Percentiles rank a stretch among this genome's conserved stretches.
These are phyloP conservation scores for Porpolomopsis calyptriformis DNA, from an alignment of 768 basidiomycete genomes.

Conservation along the genomic window DNA sequence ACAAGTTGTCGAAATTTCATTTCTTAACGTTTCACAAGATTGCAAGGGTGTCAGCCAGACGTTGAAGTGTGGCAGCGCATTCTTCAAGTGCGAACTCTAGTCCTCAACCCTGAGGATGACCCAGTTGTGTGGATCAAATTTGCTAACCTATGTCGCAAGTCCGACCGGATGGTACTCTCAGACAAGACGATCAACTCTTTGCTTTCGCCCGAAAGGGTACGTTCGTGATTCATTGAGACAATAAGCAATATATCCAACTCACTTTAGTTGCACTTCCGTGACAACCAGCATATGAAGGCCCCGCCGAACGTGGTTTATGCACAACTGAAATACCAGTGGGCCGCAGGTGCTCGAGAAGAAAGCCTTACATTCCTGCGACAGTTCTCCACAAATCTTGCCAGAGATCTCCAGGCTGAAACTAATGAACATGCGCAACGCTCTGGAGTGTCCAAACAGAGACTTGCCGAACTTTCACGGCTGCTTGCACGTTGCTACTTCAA, in stretches of 20 bases:
- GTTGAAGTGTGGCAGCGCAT: constrained; percentile 99
- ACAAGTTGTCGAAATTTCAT: not conserved
- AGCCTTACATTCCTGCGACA: constrained; percentile 74
- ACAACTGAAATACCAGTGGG: constrained; percentile 94
- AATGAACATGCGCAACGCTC: constrained; percentile 41
- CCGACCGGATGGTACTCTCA: constrained; percentile 85
- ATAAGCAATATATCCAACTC: not conserved
- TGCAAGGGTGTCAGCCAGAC: constrained; percentile 94
- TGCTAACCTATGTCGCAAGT: constrained; percentile 93
- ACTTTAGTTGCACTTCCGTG: constrained; percentile 33
- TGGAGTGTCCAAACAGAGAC: constrained; percentile 46
- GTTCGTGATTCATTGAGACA: constrained; percentile 10
- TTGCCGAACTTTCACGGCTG: constrained; percentile 62
- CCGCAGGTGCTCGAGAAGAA: constrained; percentile 64
- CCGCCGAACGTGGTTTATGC: constrained; percentile 96
- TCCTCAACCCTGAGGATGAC: constrained; percentile 87
- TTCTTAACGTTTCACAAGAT: constrained; percentile 28
- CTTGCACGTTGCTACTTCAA: constrained; percentile 97
- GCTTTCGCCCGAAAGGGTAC: constrained; percentile 60
- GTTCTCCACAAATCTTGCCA: constrained; percentile 66
- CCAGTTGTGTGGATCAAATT: constrained; percentile 99
- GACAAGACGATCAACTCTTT: constrained; percentile 95
- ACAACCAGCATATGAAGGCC: constrained; percentile 55
- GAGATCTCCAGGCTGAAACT: constrained; percentile 59
- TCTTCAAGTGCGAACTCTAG: constrained; percentile 88